A percentile compares a stretch with the other conserved stretches of the same genome.
Evolutionary conservation across 768 basidiomycete species (phyloP).

Genomic region (Gelatoporia subvermispora): DNA sequence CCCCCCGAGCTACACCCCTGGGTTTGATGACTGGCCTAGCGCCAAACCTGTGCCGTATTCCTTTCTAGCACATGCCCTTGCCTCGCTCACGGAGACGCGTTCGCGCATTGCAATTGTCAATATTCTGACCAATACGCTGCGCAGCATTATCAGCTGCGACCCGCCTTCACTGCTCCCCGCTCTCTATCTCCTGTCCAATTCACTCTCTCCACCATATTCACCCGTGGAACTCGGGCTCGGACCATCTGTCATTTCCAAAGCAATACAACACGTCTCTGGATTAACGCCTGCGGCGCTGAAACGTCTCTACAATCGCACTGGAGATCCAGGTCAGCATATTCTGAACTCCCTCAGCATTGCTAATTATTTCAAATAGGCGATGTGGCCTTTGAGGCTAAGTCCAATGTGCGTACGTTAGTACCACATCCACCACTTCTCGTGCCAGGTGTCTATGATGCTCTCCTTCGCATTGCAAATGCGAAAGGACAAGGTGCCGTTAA

Average conservation of each 20-base stretch:
- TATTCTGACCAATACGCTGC: slow-evolving; percentile 69
- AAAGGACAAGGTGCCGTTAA: slow-evolving; percentile 76
- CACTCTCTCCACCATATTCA: slow-evolving; percentile 70
- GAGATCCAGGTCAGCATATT: slow-evolving; percentile 48
- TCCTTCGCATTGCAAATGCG: slow-evolving; percentile 60
- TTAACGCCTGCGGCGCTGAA: slow-evolving; percentile 51
- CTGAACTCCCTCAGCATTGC: neutral
- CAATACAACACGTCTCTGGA: slow-evolving; percentile 71
- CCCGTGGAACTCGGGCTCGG: slow-evolving; percentile 69
- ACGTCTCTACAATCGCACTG: slow-evolving; percentile 64
- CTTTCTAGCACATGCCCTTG: slow-evolving; percentile 63
- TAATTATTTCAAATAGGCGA: slow-evolving; percentile 44
- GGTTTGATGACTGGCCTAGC: slow-evolving; percentile 39
- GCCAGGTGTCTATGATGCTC: slow-evolving; percentile 57
- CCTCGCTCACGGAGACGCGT: slow-evolving; percentile 56
- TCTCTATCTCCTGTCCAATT: slow-evolving; percentile 79
- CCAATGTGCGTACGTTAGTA: slow-evolving; percentile 66
- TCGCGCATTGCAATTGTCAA: slow-evolving; percentile 70
- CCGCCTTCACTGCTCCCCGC: slow-evolving; percentile 68
- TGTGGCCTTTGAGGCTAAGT: slow-evolving; percentile 81
- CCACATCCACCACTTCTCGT: slow-evolving; percentile 67
- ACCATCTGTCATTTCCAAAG: slow-evolving; percentile 58
- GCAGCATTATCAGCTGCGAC: slow-evolving; percentile 60
- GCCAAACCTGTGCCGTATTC: slow-evolving; percentile 53
- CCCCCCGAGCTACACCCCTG: slow-evolving; percentile 40